These are phyloP conservation scores for Salix caprea DNA, from an alignment of 345 rosid species.

Conservation along the genomic window DNA sequence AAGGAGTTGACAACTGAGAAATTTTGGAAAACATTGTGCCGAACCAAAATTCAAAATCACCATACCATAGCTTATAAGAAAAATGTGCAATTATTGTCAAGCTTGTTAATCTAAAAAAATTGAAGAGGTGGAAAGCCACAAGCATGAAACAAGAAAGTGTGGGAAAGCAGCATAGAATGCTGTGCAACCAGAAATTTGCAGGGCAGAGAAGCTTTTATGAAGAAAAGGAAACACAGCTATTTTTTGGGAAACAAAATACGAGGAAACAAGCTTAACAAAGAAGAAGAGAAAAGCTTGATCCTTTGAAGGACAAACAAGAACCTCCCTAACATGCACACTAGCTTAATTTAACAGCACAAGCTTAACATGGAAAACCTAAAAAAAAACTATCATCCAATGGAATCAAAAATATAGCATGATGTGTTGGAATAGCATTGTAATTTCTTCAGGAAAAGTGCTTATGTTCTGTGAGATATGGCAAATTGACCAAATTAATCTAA, in stretches of 20 bases:
- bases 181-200: not conserved
- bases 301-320: not conserved
- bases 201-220: not conserved
- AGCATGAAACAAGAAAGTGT: not conserved
- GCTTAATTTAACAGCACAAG: not conserved
- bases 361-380: not conserved
- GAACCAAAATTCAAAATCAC: not conserved
- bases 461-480: not conserved
- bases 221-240: too few relatives aligned
- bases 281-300: not conserved
- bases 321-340: not conserved
- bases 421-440: not conserved
- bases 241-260: too few relatives aligned
- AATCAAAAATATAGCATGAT: not conserved
- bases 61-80: not conserved
- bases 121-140: not conserved
- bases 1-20: not conserved
- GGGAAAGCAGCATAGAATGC: not conserved
- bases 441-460: not conserved
- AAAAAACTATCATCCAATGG: not conserved
- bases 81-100: not conserved
- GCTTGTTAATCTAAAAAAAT: not conserved
- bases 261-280: not conserved
- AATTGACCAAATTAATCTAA: not conserved
- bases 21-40: not conserved